A percentile compares a stretch with the other conserved stretches of the same genome.
Conservation (phyloP, 2,329 filamentous ascomycete species). For the Aspergillus viridinutans region DNA sequence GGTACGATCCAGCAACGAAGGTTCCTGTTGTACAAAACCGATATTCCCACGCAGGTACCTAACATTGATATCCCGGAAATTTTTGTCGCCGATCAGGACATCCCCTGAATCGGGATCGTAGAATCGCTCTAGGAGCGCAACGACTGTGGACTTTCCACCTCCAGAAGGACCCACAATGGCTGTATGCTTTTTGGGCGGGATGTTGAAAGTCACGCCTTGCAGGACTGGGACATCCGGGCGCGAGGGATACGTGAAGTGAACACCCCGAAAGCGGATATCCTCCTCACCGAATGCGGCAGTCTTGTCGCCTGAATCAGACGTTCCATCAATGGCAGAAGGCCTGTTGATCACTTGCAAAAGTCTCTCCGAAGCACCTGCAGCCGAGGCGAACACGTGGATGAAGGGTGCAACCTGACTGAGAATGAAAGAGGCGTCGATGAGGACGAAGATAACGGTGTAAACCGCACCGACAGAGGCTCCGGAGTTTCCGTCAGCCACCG, state of each 20-base stretch:
- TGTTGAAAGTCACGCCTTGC: slow-evolving; percentile 26
- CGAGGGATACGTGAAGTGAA: slow-evolving; percentile 36
- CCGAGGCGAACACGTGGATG: slow-evolving; percentile 46
- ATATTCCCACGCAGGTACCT: slow-evolving; percentile 32
- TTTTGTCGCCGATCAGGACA: slow-evolving; percentile 27
- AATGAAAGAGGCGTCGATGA: slow-evolving; percentile 36
- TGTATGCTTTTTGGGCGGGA: slow-evolving; percentile 35
- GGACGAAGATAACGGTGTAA: slow-evolving; percentile 37
- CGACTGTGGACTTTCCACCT: slow-evolving; percentile 50
- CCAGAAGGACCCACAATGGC: slow-evolving; percentile 50
- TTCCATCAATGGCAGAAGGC: slow-evolving; percentile 44
- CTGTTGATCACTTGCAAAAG: slow-evolving; percentile 56
- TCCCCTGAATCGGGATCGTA: slow-evolving; percentile 33
- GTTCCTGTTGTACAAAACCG: slow-evolving; percentile 49
- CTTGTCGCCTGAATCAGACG: slow-evolving; percentile 23
- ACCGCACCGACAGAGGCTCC: slow-evolving; percentile 31
- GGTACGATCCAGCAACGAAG: slow-evolving; percentile 48
- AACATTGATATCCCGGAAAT: slow-evolving; percentile 31
- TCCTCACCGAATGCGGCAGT: slow-evolving; percentile 15
- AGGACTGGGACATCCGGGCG: slow-evolving; percentile 34
- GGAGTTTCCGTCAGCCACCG: slow-evolving; percentile 13
- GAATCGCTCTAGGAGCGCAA: slow-evolving; percentile 33
- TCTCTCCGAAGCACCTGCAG: slow-evolving; percentile 52
- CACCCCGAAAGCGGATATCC: slow-evolving; percentile 29
- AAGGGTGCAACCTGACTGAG: slow-evolving; percentile 37